Base-by-base conservation (phyloP, 148 eudicot genomes). In the Chenopodium album region DNA sequence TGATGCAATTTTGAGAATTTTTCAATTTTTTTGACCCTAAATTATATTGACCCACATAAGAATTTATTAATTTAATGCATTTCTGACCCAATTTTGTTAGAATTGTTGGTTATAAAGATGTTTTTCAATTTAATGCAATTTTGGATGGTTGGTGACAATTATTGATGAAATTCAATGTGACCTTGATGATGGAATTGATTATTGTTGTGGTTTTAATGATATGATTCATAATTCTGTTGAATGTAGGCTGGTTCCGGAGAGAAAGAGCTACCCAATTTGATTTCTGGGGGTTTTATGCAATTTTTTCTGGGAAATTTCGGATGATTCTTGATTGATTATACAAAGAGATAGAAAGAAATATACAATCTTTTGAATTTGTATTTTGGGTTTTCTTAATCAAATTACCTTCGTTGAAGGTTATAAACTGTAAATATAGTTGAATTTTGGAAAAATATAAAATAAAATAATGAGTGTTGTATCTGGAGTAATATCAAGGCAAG, bases 401-500 rank as follows among this genome's bases (percentile, higher is more conserved):
- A 5, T 41, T 64, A 10, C 66, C 23, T 62, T 62, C 22, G 3
- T 66, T 81, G 78, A 65, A 75, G 23, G 11, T 80, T 84, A 83
- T 69, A 63, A 52, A 74, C 72, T 79, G 81, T 80, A 76, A 75
- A 67, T 59, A 80, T 14, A 31, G 26, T 0, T 52, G 75, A 62
- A 70, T 81, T 70, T 83, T 85, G 76, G 79, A 29, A 31, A 13
- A 29, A 50, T 28, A 28, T 28, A 28, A 28, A 28, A 28, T 28
- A 12, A 48, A 31, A 71, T 65, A 78, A 81, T 96, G 99, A 90
- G 91, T 73, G 88, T 63, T 79, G 90, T 94, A 84, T 94, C 98
- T 12, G 98, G 97, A 79, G 90, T 93, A 12, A 86, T 97, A 34
- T 94, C 99, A 12, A 92, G 99, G 87, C 96, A 94, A 86, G 91